Evolutionary conservation across 1,284 basidiomycete genomes (phyloP).

Genomic region (Fomitopsis pinicola): DNA sequence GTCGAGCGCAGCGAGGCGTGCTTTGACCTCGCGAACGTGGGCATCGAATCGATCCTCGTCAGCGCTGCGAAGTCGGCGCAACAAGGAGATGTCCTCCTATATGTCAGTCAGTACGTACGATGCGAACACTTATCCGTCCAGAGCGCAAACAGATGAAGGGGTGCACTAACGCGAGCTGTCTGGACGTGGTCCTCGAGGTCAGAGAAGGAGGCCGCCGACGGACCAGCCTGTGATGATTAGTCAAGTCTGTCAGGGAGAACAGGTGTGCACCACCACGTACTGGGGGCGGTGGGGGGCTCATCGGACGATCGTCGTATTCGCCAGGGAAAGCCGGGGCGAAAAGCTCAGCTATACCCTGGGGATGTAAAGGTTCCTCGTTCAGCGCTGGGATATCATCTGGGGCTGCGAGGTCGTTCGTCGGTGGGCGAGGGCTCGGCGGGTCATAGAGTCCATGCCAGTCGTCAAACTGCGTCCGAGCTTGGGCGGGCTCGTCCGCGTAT

Average conservation of each 20-base stretch:
- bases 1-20: conserved; percentile 20
- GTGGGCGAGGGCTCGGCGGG: not conserved
- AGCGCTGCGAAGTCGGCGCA: conserved; percentile 18
- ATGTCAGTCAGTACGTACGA: not conserved
- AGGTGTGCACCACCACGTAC: not conserved
- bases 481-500: not conserved
- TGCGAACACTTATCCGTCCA: not conserved
- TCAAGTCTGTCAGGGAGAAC: not conserved
- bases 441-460: not conserved
- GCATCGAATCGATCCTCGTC: conserved; percentile 20
- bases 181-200: not conserved
- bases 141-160: not conserved
- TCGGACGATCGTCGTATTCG: not conserved
- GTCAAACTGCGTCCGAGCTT: not conserved
- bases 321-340: not conserved
- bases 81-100: conserved; percentile 19
- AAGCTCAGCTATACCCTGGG: not conserved
- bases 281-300: not conserved
- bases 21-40: conserved; percentile 21
- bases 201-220: not conserved
- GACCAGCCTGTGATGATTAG: not conserved
- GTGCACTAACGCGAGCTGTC: not conserved
- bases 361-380: not conserved
- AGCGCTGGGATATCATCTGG: not conserved
- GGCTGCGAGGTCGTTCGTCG: not conserved